These are phyloP conservation scores for Wickerhamomyces alni DNA, from an alignment of 805 yeast genomes.

Conservation along the genomic window DNA sequence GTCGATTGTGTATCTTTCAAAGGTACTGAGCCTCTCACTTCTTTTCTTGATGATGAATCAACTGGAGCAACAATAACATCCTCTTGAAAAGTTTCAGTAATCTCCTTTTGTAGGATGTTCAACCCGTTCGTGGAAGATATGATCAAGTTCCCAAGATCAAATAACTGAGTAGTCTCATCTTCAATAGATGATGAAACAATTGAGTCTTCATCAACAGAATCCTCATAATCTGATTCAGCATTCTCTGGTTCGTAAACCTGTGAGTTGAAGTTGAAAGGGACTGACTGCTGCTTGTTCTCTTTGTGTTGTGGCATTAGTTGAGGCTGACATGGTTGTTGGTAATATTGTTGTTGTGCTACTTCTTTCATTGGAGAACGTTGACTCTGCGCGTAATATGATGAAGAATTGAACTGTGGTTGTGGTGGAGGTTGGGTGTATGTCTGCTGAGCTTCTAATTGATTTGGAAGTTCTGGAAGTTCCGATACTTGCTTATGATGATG, in stretches of 20 bases:
- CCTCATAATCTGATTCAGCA: background rate
- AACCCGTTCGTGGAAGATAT: slow-evolving; percentile 9
- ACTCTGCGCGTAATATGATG: no score
- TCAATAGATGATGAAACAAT: background rate
- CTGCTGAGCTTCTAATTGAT: no score
- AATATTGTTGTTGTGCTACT: no score
- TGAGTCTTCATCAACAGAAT: background rate
- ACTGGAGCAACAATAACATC: background rate
- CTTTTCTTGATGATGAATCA: background rate
- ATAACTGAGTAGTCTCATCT: slow-evolving; percentile 11
- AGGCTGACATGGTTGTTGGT: no score
- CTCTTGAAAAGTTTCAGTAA: background rate
- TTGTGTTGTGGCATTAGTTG: no score
- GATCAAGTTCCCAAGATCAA: slow-evolving; percentile 15
- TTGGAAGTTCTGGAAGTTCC: background rate
- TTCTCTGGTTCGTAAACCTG: no score
- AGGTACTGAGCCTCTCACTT: no score
- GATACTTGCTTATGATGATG: background rate
- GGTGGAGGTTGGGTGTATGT: no score
- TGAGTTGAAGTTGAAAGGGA: no score
- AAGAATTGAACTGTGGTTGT: no score
- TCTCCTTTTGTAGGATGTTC: slow-evolving; percentile 5
- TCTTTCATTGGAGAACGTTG: no score
- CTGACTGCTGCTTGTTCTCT: background rate
- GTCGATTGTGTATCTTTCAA: no score